Percentiles rank a stretch among this genome's conserved stretches.
phyloP scores from a whole-genome alignment of 352 stramenopile genomes.

The Chrysophaeum taylorii region DNA sequence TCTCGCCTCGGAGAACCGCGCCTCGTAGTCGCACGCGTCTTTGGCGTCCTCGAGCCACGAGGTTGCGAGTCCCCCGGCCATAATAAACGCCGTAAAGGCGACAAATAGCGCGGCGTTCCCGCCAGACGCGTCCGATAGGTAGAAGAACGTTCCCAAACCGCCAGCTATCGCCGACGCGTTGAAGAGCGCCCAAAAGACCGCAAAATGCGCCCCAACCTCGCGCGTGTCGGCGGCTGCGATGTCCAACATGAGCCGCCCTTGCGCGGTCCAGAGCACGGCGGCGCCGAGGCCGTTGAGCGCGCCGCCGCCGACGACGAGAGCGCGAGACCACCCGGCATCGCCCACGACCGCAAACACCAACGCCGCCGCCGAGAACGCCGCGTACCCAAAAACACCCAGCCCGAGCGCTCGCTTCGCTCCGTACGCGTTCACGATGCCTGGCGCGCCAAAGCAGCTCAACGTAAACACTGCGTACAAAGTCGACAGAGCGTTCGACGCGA shows the following conservation, averaged over 20 bases:
- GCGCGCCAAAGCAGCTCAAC: conserved; percentile 41
- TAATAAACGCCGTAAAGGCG: conserved; percentile 51
- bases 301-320: conserved; percentile 37
- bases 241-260: conserved; percentile 53
- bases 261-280: conserved; percentile 58
- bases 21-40: background rate
- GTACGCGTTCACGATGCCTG: conserved; percentile 40
- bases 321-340: background rate
- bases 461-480: conserved; percentile 55
- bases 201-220: conserved; percentile 43
- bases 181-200: conserved; percentile 65
- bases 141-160: conserved; percentile 50
- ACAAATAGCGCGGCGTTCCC: conserved; percentile 43
- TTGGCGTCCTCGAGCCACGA: conserved; percentile 31
- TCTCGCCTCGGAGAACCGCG: conserved; percentile 30
- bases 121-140: conserved; percentile 22
- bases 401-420: conserved; percentile 43
- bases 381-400: conserved; percentile 51
- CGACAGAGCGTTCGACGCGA: conserved; percentile 30
- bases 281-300: conserved; percentile 46
- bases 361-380: conserved; percentile 40
- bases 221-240: conserved; percentile 36
- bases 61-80: conserved; percentile 38
- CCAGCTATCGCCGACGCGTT: conserved; percentile 53
- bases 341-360: conserved; percentile 39